Evolutionary conservation across 441 rosid species (phyloP).

Genomic region (Biscutella laevigata): DNA sequence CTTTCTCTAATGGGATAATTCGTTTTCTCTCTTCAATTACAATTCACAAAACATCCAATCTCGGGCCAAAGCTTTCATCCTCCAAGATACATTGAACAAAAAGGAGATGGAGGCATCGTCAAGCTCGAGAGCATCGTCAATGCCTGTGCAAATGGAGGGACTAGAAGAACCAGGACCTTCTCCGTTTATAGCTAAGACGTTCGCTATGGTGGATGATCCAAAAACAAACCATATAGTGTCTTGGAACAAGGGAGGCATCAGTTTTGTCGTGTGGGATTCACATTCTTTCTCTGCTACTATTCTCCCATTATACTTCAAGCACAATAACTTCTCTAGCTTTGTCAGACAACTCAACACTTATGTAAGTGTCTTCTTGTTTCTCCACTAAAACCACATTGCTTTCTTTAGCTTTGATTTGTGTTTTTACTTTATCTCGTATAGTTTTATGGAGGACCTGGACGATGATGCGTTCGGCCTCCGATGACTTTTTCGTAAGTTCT

Average conservation of each 20-base stretch:
- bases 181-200: conserved; percentile 54
- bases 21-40: not conserved
- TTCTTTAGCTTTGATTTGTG: not conserved
- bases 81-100: too few relatives aligned
- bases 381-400: not conserved
- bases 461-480: conserved; percentile 6
- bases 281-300: conserved; percentile 37
- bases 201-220: conserved; percentile 48
- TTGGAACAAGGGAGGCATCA: conserved; percentile 46
- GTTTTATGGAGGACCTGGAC: not conserved
- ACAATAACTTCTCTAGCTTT: conserved; percentile 65
- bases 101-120: too few relatives aligned
- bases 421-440: conserved; percentile 8
- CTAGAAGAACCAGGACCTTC: conserved; percentile 73
- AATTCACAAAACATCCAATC: not conserved
- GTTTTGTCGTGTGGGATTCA: conserved; percentile 59
- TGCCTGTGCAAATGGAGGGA: conserved; percentile 48
- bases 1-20: not conserved
- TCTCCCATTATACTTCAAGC: conserved; percentile 56
- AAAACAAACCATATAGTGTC: conserved; percentile 40
- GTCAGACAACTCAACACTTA: conserved; percentile 69
- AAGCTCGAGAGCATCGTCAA: conserved; percentile 9
- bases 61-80: too few relatives aligned
- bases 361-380: conserved; percentile 29
- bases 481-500: not conserved